These are phyloP conservation scores for Acacia concinna DNA, from an alignment of 331 rosid species.

Conservation along the genomic window DNA sequence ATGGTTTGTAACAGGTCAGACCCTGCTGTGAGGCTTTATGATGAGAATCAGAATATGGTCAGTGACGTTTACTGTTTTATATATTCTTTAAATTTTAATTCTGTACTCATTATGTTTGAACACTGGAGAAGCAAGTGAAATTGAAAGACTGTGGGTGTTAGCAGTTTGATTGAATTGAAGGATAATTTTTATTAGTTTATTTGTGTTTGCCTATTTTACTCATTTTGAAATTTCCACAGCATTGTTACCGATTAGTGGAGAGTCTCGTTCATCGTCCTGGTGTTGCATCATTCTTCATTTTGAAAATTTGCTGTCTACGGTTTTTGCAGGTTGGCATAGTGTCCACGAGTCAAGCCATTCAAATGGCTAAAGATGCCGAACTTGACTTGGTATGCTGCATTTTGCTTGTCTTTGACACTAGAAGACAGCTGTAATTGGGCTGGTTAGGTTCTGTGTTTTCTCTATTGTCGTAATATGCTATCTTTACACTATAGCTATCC, in stretches of 20 bases:
- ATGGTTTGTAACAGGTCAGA: constrained; percentile 68
- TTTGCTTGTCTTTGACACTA: background rate
- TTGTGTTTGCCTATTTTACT: background rate
- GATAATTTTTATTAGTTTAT: background rate
- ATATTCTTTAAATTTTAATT: background rate
- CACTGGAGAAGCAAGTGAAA: background rate
- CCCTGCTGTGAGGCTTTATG: constrained; percentile 90
- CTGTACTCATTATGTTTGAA: background rate
- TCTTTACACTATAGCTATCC: background rate
- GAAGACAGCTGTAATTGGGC: too few species aligned
- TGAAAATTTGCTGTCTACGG: constrained; percentile 25
- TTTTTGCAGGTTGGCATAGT: constrained; percentile 76
- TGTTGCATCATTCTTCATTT: constrained; percentile 26
- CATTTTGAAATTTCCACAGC: background rate
- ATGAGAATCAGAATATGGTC: constrained; percentile 86
- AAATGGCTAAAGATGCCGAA: constrained; percentile 71
- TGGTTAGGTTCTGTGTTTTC: background rate
- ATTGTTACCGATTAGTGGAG: too few species aligned
- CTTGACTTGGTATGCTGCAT: constrained; percentile 69
- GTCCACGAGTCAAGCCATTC: constrained; percentile 65
- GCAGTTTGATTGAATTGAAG: background rate
- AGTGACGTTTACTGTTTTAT: constrained; percentile 27
- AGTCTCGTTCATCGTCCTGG: background rate
- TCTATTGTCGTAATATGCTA: background rate
- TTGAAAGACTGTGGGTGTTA: background rate